Evolutionary conservation across 495 filamentous ascomycete species (phyloP).

Genomic region (Daldinia loculata): DNA sequence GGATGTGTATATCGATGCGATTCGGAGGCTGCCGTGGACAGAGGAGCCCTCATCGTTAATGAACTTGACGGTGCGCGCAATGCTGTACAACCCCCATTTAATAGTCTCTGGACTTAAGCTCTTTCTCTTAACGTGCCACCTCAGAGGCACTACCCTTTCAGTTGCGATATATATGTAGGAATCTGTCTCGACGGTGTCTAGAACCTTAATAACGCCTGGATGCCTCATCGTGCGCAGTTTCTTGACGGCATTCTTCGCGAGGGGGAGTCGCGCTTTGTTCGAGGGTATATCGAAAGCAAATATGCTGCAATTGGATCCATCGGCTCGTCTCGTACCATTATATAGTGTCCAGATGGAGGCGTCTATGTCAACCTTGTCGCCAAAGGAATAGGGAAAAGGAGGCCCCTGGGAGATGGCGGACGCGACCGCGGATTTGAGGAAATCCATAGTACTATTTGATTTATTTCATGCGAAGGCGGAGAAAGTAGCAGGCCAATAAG

Average conservation of each 20-base stretch:
- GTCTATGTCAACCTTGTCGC: slow-evolving; percentile 87
- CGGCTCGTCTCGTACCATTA: slow-evolving; percentile 92
- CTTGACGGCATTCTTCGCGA: slow-evolving; percentile 91
- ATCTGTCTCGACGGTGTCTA: slow-evolving; percentile 97
- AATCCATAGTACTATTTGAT: slow-evolving; percentile 73
- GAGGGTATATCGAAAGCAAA: slow-evolving; percentile 89
- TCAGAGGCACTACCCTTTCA: slow-evolving; percentile 83
- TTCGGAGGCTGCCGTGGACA: slow-evolving; percentile 84
- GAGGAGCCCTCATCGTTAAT: slow-evolving; percentile 93
- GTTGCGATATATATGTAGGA: slow-evolving; percentile 94
- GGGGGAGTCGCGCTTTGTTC: slow-evolving; percentile 79
- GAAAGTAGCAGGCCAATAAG: not conserved
- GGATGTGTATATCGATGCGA: slow-evolving; percentile 86
- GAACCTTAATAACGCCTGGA: slow-evolving; percentile 89
- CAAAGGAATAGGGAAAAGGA: slow-evolving; percentile 88
- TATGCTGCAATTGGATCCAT: slow-evolving; percentile 91
- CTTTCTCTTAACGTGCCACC: slow-evolving; percentile 86
- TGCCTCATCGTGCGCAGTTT: slow-evolving; percentile 92
- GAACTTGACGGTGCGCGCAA: slow-evolving; percentile 93
- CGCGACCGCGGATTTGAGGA: slow-evolving; percentile 95
- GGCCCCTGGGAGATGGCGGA: slow-evolving; percentile 96
- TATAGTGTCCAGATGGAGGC: slow-evolving; percentile 91
- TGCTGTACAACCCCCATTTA: slow-evolving; percentile 91
- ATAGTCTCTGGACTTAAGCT: slow-evolving; percentile 85
- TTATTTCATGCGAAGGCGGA: slow-evolving; percentile 30